phyloP scores from a whole-genome alignment of 129 eudicot species.

The Chrysanthemum lavandulifolium region DNA sequence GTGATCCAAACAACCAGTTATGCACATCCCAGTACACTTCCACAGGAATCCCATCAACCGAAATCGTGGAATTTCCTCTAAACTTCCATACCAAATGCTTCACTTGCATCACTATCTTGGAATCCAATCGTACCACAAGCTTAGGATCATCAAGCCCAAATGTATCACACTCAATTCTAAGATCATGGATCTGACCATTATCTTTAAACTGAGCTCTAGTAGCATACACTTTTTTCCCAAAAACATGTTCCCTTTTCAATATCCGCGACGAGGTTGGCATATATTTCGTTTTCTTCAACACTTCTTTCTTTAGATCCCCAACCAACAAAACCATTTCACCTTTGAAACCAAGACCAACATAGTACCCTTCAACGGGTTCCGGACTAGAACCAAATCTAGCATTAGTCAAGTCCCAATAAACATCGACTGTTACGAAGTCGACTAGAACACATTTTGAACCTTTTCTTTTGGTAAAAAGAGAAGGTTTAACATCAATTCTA shows the following conservation, averaged over 20 bases:
- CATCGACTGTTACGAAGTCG: slow-evolving; percentile 50
- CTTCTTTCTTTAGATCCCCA: slow-evolving; percentile 81
- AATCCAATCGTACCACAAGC: slow-evolving; percentile 59
- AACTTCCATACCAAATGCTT: slow-evolving; percentile 76
- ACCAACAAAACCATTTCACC: slow-evolving; percentile 58
- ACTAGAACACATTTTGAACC: slow-evolving; percentile 57
- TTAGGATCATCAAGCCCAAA: slow-evolving; percentile 42
- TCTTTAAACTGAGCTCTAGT: slow-evolving; percentile 72
- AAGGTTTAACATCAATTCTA: slow-evolving; percentile 72
- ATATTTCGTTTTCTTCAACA: slow-evolving; percentile 50
- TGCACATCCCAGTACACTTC: slow-evolving; percentile 90
- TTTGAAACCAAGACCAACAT: slow-evolving; percentile 52
- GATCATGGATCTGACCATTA: slow-evolving; percentile 59
- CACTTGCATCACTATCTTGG: slow-evolving; percentile 67
- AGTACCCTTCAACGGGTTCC: slow-evolving; percentile 70
- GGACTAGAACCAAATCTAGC: slow-evolving; percentile 78
- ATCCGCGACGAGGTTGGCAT: slow-evolving; percentile 38
- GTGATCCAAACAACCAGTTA: slow-evolving; percentile 69
- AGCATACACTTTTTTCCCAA: slow-evolving; percentile 57
- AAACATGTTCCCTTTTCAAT: slow-evolving; percentile 66
- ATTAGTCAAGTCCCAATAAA: slow-evolving; percentile 71
- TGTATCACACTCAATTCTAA: slow-evolving; percentile 67
- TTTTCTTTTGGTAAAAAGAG: slow-evolving; percentile 65
- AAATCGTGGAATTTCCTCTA: slow-evolving; percentile 64
- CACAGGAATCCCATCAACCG: slow-evolving; percentile 69